These are phyloP conservation scores for Camelina neglecta DNA, from an alignment of 345 rosid species.

Conservation along the genomic window DNA sequence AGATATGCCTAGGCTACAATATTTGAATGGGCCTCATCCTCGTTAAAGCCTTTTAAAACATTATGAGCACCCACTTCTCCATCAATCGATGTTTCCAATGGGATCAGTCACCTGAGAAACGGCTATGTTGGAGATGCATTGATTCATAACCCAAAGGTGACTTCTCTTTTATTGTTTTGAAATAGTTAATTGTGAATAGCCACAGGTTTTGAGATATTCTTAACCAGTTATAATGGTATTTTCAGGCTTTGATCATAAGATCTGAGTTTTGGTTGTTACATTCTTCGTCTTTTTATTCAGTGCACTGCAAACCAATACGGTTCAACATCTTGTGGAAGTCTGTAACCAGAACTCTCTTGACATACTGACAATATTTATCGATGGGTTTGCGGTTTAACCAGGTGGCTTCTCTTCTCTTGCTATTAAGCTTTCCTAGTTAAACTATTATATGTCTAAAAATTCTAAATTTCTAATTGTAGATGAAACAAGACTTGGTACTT, in stretches of 20 bases:
- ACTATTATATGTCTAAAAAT: not conserved
- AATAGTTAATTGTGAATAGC: not conserved
- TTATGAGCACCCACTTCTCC: too few relatives aligned
- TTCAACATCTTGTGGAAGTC: constrained; percentile 10
- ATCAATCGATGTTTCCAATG: not conserved
- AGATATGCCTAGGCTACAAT: too few relatives aligned
- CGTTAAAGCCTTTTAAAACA: too few relatives aligned
- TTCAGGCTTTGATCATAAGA: constrained; percentile 3
- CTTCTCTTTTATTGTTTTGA: constrained; percentile 13
- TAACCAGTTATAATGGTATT: not conserved
- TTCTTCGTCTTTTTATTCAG: not conserved
- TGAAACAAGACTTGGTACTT: constrained; percentile 20
- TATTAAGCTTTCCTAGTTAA: not conserved
- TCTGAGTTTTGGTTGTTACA: not conserved
- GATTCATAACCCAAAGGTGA: not conserved
- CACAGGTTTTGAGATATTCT: too few relatives aligned
- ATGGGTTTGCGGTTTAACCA: not conserved
- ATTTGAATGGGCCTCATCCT: too few relatives aligned
- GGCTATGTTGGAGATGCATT: not conserved
- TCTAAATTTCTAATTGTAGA: too few relatives aligned
- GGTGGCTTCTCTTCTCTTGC: not conserved
- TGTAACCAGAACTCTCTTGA: not conserved
- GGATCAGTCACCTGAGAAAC: constrained; percentile 2
- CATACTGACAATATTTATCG: not conserved
- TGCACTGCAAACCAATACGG: not conserved